A percentile compares a stretch with the other conserved stretches of the same genome.
Evolutionary conservation across 805 yeast genomes (phyloP).

Genomic region (Candida taoyuanica): DNA sequence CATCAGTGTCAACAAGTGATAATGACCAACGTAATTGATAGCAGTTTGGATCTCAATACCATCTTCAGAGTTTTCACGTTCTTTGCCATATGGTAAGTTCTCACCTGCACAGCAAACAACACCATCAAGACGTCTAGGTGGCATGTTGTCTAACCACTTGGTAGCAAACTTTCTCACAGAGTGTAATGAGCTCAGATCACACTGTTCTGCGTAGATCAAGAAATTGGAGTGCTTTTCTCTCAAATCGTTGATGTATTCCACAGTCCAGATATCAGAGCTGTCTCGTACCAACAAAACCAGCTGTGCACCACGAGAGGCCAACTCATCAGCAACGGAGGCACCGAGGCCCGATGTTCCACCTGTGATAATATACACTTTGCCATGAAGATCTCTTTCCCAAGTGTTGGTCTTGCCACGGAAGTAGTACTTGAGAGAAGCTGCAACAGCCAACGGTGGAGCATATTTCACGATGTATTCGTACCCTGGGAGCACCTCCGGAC

Average conservation of each 20-base stretch:
- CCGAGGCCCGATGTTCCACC: slow-evolving; percentile 98
- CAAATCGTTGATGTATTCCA: slow-evolving; percentile 75
- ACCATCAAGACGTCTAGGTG: slow-evolving; percentile 90
- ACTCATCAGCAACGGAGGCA: slow-evolving; percentile 62
- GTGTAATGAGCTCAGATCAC: slow-evolving; percentile 70
- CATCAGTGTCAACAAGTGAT: slow-evolving; percentile 71
- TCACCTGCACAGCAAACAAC: slow-evolving; percentile 86
- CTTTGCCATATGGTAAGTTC: slow-evolving; percentile 60
- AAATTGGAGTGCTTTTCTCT: slow-evolving; percentile 65
- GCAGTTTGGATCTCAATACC: slow-evolving; percentile 87
- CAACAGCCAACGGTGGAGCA: slow-evolving; percentile 48
- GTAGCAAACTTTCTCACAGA: slow-evolving; percentile 89
- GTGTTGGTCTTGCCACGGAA: slow-evolving; percentile 77
- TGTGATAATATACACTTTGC: slow-evolving; percentile 74
- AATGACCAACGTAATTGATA: slow-evolving; percentile 75
- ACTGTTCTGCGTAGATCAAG: slow-evolving; percentile 84
- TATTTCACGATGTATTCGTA: slow-evolving; percentile 54
- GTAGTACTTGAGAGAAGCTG: slow-evolving; percentile 59
- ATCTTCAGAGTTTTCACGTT: slow-evolving; percentile 66
- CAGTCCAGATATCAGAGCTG: slow-evolving; percentile 64
- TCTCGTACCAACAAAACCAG: slow-evolving; percentile 66
- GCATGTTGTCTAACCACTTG: slow-evolving; percentile 84
- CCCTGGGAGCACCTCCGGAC: slow-evolving; percentile 72
- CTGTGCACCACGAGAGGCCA: slow-evolving; percentile 86
- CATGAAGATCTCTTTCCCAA: slow-evolving; percentile 92